A percentile compares a stretch with the other conserved stretches of the same genome.
Conservation (phyloP, 805 yeast genomes). For the Kodamaea leandrae region DNA sequence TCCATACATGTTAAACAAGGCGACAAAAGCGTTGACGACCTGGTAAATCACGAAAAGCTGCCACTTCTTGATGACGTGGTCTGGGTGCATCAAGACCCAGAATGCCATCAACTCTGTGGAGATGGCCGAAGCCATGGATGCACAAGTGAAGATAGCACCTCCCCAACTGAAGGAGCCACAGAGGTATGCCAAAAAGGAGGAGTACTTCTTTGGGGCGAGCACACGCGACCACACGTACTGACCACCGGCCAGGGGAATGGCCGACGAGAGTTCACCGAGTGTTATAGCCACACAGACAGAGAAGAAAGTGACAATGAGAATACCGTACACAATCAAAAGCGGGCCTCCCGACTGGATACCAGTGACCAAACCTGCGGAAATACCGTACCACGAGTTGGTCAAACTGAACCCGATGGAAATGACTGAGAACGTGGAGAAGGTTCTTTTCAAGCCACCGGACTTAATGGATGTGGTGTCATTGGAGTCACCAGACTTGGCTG, state of each 20-base stretch:
- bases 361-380: conserved; percentile 38
- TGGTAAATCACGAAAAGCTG: conserved; percentile 37
- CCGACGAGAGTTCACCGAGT: conserved; percentile 38
- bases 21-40: conserved; percentile 31
- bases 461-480: conserved; percentile 8
- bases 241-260: conserved; percentile 43
- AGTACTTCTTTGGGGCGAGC: conserved; percentile 37
- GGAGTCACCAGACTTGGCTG: conserved; percentile 1
- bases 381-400: conserved; percentile 45
- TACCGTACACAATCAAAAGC: conserved; percentile 39
- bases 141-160: conserved; percentile 41
- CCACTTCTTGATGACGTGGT: conserved; percentile 33
- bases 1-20: conserved; percentile 37
- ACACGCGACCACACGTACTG: conserved; percentile 44
- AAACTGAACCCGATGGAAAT: conserved; percentile 42
- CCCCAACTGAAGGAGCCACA: conserved; percentile 44
- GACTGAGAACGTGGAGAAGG: conserved; percentile 39
- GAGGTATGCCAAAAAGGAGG: conserved; percentile 36
- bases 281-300: conserved; percentile 39
- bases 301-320: conserved; percentile 36
- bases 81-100: conserved; percentile 36
- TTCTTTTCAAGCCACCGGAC: conserved; percentile 28
- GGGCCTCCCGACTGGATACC: conserved; percentile 45
- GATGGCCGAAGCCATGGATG: conserved; percentile 37
- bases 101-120: conserved; percentile 37